These are phyloP conservation scores for Blastobotrys niveus DNA, from an alignment of 1,139 yeast genomes.

Conservation along the genomic window DNA sequence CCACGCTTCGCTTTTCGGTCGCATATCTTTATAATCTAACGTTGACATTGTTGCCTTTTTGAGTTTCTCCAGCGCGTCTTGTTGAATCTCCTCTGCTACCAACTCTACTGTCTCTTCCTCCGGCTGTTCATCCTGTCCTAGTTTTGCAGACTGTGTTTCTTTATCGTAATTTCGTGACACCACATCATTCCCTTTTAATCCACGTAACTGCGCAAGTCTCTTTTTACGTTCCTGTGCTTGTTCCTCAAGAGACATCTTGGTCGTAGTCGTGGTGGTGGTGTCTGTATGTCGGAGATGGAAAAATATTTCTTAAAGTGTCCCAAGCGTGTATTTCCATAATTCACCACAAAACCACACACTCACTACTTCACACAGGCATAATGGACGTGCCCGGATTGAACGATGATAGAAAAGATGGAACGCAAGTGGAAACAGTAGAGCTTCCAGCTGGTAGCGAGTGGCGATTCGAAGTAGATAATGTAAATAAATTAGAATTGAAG, in stretches of 20 bases:
- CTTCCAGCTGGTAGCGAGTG: constrained; percentile 50
- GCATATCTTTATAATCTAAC: constrained; percentile 25
- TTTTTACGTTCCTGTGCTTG: constrained; percentile 39
- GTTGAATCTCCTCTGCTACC: constrained; percentile 34
- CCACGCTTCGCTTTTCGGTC: constrained; percentile 33
- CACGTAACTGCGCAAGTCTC: constrained; percentile 36
- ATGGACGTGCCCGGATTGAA: constrained; percentile 6
- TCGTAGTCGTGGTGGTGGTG: not conserved
- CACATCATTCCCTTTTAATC: constrained; percentile 19
- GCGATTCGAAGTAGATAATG: constrained; percentile 65
- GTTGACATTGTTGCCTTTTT: constrained; percentile 17
- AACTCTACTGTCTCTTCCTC: constrained; percentile 36
- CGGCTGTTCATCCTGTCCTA: constrained; percentile 36
- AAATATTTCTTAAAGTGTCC: no score
- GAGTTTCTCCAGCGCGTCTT: constrained; percentile 29
- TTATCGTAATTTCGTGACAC: constrained; percentile 35
- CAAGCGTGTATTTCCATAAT: no score
- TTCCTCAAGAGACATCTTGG: constrained; percentile 34
- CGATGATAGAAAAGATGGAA: not conserved
- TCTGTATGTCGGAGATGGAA: constrained; percentile 1
- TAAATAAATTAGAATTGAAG: constrained; percentile 50
- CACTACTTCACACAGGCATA: not conserved
- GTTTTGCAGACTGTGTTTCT: constrained; percentile 30
- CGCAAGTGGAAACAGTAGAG: not conserved
- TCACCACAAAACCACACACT: no score